A percentile compares a stretch with the other conserved stretches of the same genome.
Evolutionary conservation across 306 rosid genomes (phyloP).

Genomic region (Mucuna pruriens): DNA sequence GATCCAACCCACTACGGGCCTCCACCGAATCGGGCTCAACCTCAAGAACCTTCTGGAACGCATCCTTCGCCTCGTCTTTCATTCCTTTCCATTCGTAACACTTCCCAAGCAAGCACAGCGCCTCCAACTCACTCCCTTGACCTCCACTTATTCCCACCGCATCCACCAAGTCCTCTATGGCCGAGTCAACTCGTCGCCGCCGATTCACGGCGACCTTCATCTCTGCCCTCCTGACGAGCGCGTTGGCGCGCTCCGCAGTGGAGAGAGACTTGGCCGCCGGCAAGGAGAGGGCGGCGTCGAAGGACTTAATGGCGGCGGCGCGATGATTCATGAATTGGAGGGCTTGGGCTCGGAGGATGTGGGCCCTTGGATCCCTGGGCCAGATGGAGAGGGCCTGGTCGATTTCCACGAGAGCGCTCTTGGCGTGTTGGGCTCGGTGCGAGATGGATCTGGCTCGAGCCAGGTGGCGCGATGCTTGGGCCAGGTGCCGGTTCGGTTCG

Average conservation of each 20-base stretch:
- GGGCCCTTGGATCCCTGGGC: constrained; percentile 60
- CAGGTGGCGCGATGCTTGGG: constrained; percentile 56
- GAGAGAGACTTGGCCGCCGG: constrained; percentile 53
- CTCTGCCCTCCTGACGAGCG: constrained; percentile 64
- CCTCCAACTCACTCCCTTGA: constrained; percentile 24
- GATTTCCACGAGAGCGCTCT: constrained; percentile 54
- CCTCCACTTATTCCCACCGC: constrained; percentile 43
- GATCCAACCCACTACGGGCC: constrained; percentile 51
- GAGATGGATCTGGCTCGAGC: constrained; percentile 56
- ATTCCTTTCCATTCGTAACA: constrained; percentile 71
- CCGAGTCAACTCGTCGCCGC: constrained; percentile 67
- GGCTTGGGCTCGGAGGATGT: constrained; percentile 59
- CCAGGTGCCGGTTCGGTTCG: constrained; percentile 54
- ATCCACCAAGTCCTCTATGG: constrained; percentile 59
- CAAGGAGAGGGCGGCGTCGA: constrained; percentile 55
- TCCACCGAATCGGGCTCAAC: constrained; percentile 47
- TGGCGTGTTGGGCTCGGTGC: constrained; percentile 58
- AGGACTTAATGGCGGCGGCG: constrained; percentile 52
- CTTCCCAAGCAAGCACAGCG: constrained; percentile 60
- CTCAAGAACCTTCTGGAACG: constrained; percentile 45
- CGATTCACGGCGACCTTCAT: constrained; percentile 57
- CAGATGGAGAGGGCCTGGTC: constrained; percentile 56
- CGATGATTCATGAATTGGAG: constrained; percentile 51
- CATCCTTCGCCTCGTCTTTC: constrained; percentile 52
- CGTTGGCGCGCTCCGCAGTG: constrained; percentile 45